phyloP scores from a whole-genome alignment of 192 early-diverging fungal genomes.

The Entomortierella lignicola region DNA sequence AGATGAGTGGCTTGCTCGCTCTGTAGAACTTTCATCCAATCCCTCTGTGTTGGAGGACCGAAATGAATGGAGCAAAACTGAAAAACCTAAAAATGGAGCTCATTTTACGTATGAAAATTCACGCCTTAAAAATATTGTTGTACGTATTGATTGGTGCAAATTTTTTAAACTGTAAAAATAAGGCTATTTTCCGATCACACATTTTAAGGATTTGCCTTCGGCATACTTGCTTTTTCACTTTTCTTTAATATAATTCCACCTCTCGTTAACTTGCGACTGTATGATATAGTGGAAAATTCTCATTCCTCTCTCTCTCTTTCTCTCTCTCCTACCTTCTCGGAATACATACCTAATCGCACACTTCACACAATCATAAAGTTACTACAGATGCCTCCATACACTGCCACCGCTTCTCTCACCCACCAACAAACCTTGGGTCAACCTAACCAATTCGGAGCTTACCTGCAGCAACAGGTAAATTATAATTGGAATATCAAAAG shows the following conservation, averaged over 20 bases:
- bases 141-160: constrained; percentile 30
- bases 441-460: constrained; percentile 1
- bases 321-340: background rate
- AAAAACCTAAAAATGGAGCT: background rate
- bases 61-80: constrained; percentile 4
- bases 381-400: constrained; percentile 37
- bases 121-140: background rate
- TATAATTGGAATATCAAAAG: background rate
- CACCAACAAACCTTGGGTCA: constrained; percentile 2
- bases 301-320: background rate
- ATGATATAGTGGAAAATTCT: too few relatives aligned
- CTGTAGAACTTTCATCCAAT: too few relatives aligned
- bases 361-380: background rate
- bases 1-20: too few relatives aligned
- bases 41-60: too few relatives aligned
- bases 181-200: too few relatives aligned
- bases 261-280: too few relatives aligned
- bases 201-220: too few relatives aligned
- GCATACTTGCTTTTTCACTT: too few relatives aligned
- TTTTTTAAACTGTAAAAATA: background rate
- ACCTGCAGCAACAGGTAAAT: constrained; percentile 33
- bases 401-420: constrained; percentile 8
- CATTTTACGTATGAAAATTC: background rate
- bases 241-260: too few relatives aligned
- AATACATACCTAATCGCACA: background rate